Evolutionary conservation across 345 rosid genomes (phyloP), one percentile per base, ranked within the genome.

Genomic region (Aquilaria sinensis): DNA sequence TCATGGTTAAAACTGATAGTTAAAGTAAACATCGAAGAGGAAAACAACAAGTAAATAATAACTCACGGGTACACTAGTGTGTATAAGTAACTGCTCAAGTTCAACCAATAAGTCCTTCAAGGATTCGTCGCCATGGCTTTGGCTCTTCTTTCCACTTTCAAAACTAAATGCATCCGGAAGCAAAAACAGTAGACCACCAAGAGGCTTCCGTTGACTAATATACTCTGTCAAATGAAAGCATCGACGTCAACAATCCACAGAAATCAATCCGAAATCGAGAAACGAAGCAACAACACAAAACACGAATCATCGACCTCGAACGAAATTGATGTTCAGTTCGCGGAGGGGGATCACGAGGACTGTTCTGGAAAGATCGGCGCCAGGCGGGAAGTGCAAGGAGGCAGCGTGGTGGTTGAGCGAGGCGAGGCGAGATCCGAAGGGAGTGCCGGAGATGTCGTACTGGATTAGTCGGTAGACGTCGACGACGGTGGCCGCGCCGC

Each of bases 381-480:
- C 95, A 48, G 88, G 76, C 32, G 92, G 64, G 77, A 78, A 86
- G 69, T 85, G 87, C 49, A 86, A 71, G 9, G 99, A 94, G 65
- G 82, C 81, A 47, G 96, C 99, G 65, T 90, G 99, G 70, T 94
- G 96, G 52, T 88, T 94, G 72, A 94, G 89, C 2, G 79, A 60
- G 16, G 99, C 89, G 74, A 94, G 78, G 50, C 99, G 96, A 74
- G 99, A 94, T 63, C 96, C 99, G 34, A 90, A 88, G 4, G 87
- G 96, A 5, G 70, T 86, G 41, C 99, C 96, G 56, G 97, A 83
- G 75, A 90, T 88, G 52, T 94, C 99, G 49, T 94, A 94, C 62
- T 94, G 99, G 52, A 94, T 90, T 31, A 94, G 82, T 56, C 99
- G 99, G 79, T 94, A 94, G 53, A 90, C 99, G 70, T 94, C 97